A percentile compares a stretch with the other conserved stretches of the same genome.
These are phyloP conservation scores for Saccharum officinarum DNA, from an alignment of 176 grass and related monocot species.

Conservation along the genomic window DNA sequence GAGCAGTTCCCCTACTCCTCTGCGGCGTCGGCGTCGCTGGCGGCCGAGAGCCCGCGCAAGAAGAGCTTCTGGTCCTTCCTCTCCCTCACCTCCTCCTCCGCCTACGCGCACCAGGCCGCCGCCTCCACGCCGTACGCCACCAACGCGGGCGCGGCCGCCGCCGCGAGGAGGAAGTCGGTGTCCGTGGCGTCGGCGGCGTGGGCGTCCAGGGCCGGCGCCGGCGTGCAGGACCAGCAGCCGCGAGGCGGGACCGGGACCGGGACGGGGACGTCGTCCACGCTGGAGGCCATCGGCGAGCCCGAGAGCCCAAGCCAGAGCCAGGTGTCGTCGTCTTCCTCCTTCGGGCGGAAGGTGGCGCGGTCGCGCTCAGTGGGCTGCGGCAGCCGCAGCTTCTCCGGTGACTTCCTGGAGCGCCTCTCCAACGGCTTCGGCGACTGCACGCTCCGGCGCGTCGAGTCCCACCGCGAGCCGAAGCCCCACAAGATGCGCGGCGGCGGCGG, in stretches of 20 bases:
- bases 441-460: conserved; percentile 74
- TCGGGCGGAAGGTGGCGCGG: conserved; percentile 76
- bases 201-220: not conserved
- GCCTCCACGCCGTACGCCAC: not conserved
- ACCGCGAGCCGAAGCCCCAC: conserved; percentile 62
- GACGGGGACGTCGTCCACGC: not conserved
- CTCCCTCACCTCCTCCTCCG: conserved; percentile 49
- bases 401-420: conserved; percentile 87
- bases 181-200: conserved; percentile 42
- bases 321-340: conserved; percentile 61
- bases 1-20: conserved; percentile 32
- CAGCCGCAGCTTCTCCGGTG: conserved; percentile 78
- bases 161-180: conserved; percentile 40
- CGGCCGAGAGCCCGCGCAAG: conserved; percentile 73
- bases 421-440: conserved; percentile 87
- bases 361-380: conserved; percentile 84
- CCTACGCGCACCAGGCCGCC: conserved; percentile 39
- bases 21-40: conserved; percentile 24
- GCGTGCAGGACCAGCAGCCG: conserved; percentile 33
- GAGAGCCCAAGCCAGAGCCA: conserved; percentile 66
- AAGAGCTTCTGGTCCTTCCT: conserved; percentile 99
- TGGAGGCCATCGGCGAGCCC: conserved; percentile 50
- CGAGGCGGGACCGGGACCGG: not conserved
- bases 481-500: conserved; percentile 23
- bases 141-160: not conserved